These are phyloP conservation scores for Pseudopithomyces chartarum DNA, from an alignment of 2,329 filamentous ascomycete genomes.

Conservation along the genomic window DNA sequence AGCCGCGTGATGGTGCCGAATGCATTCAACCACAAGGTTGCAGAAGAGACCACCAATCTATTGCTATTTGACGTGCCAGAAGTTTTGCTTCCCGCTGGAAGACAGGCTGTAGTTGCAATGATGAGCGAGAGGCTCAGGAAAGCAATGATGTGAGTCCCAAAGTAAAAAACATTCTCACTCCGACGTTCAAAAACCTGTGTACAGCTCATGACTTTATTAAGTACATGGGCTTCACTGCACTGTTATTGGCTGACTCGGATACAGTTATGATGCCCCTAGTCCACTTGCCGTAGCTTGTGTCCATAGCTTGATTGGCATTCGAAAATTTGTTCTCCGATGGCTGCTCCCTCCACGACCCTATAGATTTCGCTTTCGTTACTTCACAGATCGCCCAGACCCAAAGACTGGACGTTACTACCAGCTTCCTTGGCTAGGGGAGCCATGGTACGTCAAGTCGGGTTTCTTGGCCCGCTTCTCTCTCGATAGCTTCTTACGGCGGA, in stretches of 20 bases:
- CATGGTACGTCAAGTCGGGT: conserved; percentile 25
- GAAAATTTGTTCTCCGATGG: conserved; percentile 63
- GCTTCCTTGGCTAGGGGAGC: conserved; percentile 26
- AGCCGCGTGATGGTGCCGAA: conserved; percentile 58
- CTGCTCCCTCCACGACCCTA: conserved; percentile 62
- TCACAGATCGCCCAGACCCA: conserved; percentile 55
- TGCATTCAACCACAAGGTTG: conserved; percentile 48
- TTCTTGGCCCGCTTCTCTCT: too few relatives aligned
- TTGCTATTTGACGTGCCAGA: conserved; percentile 54
- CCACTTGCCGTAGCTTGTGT: conserved; percentile 22
- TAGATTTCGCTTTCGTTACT: conserved; percentile 38
- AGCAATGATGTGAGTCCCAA: not conserved
- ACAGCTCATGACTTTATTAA: too few relatives aligned
- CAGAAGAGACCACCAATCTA: conserved; percentile 64
- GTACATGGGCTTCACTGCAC: too few relatives aligned
- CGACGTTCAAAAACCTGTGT: too few relatives aligned
- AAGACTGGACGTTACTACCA: conserved; percentile 37
- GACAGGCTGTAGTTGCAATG: conserved; percentile 15
- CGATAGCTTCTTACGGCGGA: too few relatives aligned
- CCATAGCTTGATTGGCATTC: conserved; percentile 51
- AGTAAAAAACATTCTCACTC: too few relatives aligned
- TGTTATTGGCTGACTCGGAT: too few relatives aligned
- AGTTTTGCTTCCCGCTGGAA: conserved; percentile 46
- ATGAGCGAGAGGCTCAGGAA: not conserved
- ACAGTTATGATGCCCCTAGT: too few relatives aligned